Percentiles rank a stretch among this genome's conserved stretches.
Conservation (phyloP, 2,329 filamentous ascomycete genomes). For the Nemania sp. region DNA sequence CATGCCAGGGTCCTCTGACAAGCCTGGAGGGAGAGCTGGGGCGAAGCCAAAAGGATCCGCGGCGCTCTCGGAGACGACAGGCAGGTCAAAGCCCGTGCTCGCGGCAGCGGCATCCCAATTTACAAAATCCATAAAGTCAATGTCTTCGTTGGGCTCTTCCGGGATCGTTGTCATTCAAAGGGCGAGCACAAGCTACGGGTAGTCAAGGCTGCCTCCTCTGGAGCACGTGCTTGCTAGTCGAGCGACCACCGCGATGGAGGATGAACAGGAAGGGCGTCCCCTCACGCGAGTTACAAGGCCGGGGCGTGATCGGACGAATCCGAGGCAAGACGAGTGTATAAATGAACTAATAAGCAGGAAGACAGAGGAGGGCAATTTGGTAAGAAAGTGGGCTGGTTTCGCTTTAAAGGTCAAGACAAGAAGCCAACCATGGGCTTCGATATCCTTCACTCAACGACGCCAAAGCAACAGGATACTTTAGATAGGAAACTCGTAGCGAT, state of each 20-base stretch:
- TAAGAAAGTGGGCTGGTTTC: slow-evolving; percentile 16
- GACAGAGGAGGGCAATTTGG: not conserved
- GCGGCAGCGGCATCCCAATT: slow-evolving; percentile 59
- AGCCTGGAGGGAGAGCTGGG: slow-evolving; percentile 30
- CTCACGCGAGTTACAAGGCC: slow-evolving; percentile 10
- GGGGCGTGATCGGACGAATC: slow-evolving; percentile 14
- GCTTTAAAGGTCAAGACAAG: slow-evolving; percentile 7
- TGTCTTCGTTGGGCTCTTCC: slow-evolving; percentile 41
- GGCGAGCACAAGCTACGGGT: slow-evolving; percentile 11
- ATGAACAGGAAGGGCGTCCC: slow-evolving; percentile 12
- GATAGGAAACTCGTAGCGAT: slow-evolving; percentile 17
- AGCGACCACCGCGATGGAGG: slow-evolving; percentile 11
- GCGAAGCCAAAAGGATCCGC: slow-evolving; percentile 37
- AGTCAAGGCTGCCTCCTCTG: not conserved
- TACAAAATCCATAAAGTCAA: slow-evolving; percentile 64
- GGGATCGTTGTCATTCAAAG: slow-evolving; percentile 49
- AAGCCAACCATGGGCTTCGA: slow-evolving; percentile 3
- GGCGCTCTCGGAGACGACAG: slow-evolving; percentile 44
- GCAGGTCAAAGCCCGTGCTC: slow-evolving; percentile 41
- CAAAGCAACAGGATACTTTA: slow-evolving; percentile 4
- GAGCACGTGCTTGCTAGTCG: slow-evolving; percentile 13
- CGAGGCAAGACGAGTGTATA: slow-evolving; percentile 7
- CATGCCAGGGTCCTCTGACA: slow-evolving; percentile 45
- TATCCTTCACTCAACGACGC: not conserved
- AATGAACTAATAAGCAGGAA: slow-evolving; percentile 4